Base-by-base conservation (phyloP, 225 moss, liverwort and hornwort genomes). In the Anthoceros angustus region DNA sequence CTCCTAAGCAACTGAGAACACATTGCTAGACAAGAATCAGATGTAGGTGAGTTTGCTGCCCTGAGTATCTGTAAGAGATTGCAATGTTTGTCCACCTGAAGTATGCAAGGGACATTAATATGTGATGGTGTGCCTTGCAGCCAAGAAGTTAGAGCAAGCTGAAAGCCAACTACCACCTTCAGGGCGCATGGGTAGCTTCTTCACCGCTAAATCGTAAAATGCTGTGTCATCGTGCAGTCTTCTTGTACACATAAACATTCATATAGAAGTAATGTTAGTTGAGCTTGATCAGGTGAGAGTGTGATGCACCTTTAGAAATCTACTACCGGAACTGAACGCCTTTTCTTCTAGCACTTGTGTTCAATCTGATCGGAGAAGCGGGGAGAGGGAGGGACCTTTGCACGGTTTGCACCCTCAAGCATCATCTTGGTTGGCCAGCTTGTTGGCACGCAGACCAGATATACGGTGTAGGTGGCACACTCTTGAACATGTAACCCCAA, bases 91-190 rank as follows among this genome's bases (percentile, higher is more conserved):
- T 64, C 25, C 21, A 68, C 21, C 16, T 50, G 18, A 26, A 26
- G 38, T 5, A 39, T 43, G 16, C n/a, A 20, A 40, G 46, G 46
- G 24, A 9, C 25, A 12, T 16, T n/a, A n/a, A n/a, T 38, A 38
- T 8, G 0, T 18, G 10, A 9, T 65, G 38, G 38, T 65, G 9
- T 69, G 40, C 14, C 38, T 68, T 40, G 72, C 84, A 98, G 95
- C 92, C 77, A 91, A 98, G 76, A 98, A 98, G 79, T 75, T 98
- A 74, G 95, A 98, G 80, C 95, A 98, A 77, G 95, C 92, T 66
- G 95, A 89, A 77, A 72, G 67, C 63, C 95, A 89, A 55, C 77
- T 98, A 63, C 85, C 95, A 67, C 92, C 92, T 77, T 87, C 92
- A 9, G 95, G 95, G 68, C 88, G 95, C 43, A 84, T 89, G 74